phyloP scores from a whole-genome alignment of 1,284 basidiomycete species.

The Apiotrichum mycotoxinovorans region DNA sequence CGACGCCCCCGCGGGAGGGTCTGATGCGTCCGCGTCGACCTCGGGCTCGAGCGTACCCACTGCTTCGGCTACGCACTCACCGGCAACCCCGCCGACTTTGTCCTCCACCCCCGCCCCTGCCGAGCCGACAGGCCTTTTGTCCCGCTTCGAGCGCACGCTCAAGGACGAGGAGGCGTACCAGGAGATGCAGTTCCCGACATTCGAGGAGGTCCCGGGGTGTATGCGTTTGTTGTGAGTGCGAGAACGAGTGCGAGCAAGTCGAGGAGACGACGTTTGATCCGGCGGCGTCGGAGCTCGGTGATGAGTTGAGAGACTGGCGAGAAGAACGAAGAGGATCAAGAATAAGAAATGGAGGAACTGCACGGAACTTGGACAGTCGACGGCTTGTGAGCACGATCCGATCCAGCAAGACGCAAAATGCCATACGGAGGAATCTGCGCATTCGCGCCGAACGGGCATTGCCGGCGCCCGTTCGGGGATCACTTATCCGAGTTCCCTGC shows the following conservation, averaged over 20 bases:
- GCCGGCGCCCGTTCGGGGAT: background rate
- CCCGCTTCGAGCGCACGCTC: slow-evolving; percentile 36
- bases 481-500: background rate
- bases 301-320: too few species aligned
- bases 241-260: background rate
- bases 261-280: background rate
- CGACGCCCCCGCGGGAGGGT: background rate
- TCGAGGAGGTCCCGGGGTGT: slow-evolving; percentile 76
- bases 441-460: background rate
- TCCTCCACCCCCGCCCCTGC: background rate
- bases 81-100: background rate
- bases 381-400: too few species aligned
- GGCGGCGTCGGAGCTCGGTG: too few species aligned
- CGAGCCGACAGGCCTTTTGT: slow-evolving; percentile 18
- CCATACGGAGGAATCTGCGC: too few species aligned
- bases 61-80: background rate
- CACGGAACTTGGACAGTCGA: too few species aligned
- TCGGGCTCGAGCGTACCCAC: background rate
- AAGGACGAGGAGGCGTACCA: slow-evolving; percentile 46
- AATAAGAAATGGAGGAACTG: too few species aligned
- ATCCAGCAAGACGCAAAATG: too few species aligned
- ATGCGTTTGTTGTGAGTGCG: slow-evolving; percentile 60
- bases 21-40: background rate
- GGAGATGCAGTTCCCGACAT: slow-evolving; percentile 57
- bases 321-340: too few species aligned